phyloP scores from a whole-genome alignment of 345 rosid genomes.

The Brassica nigra region DNA sequence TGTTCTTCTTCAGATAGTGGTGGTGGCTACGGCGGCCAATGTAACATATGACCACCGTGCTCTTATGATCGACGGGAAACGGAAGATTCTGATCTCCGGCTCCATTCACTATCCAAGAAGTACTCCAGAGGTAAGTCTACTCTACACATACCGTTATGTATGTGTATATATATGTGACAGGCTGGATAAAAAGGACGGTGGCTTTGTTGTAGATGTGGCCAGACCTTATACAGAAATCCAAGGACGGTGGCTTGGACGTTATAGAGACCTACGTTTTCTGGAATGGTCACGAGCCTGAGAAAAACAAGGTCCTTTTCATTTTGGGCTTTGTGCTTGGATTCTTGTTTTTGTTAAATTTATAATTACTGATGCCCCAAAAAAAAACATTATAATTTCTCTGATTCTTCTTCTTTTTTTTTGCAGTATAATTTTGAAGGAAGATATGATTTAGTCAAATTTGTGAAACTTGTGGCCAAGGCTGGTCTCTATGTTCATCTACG shows the following conservation, averaged over 20 bases:
- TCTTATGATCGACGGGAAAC: slow-evolving; percentile 73
- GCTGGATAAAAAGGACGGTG: not conserved
- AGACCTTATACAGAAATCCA: slow-evolving; percentile 87
- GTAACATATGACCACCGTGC: slow-evolving; percentile 87
- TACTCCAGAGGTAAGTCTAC: slow-evolving; percentile 65
- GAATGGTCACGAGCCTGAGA: slow-evolving; percentile 81
- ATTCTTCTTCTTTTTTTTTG: not conserved
- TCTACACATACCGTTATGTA: not conserved
- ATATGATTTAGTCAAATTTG: slow-evolving; percentile 77
- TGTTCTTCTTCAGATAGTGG: slow-evolving; percentile 7
- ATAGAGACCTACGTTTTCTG: slow-evolving; percentile 95
- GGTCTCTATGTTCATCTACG: slow-evolving; percentile 93
- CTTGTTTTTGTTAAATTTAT: not conserved
- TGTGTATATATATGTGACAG: not conserved
- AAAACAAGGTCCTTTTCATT: slow-evolving; percentile 59
- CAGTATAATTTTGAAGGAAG: slow-evolving; percentile 94
- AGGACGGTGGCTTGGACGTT: slow-evolving; percentile 91
- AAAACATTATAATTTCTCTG: not conserved
- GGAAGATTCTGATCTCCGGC: slow-evolving; percentile 78
- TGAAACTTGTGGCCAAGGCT: slow-evolving; percentile 79
- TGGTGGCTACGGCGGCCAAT: slow-evolving; percentile 39
- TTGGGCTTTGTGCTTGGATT: not conserved
- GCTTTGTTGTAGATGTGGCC: slow-evolving; percentile 79
- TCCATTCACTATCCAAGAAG: slow-evolving; percentile 98
- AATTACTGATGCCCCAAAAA: not conserved